Base-by-base conservation (phyloP, 2,329 filamentous ascomycete genomes). In the Cryphonectria carpinicola region DNA sequence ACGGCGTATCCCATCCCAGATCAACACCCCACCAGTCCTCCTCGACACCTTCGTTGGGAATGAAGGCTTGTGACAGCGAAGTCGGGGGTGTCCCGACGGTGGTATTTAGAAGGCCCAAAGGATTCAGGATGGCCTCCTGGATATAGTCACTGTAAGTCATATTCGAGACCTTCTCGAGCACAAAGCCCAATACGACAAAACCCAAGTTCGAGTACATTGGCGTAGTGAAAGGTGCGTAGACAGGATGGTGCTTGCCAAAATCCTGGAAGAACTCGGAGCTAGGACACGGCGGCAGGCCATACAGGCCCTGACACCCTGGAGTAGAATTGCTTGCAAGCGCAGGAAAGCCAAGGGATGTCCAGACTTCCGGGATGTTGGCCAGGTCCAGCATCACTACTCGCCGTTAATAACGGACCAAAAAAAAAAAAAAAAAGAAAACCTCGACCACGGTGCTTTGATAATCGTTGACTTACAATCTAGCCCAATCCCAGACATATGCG, bases 201-300 rank as follows among this genome's bases (percentile, higher is more conserved):
- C 80, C 84, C 3, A 82, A 77, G 73, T 88, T 87, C 39, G 85
- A 84, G 75, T 88, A 88, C 3, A 81, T 78, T 0, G 86, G 84
- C 3, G 78, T 82, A 0, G 81, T 79, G 73, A 82, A 84, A 0
- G 85, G 81, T 0, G 77, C 74, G 66, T 83, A 85, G 1, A 81
- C 77, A 0, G 85, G 84, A 7, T 79, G 76, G 6, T 76, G 76
- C 64, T 74, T 74, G 28, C 73, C 75, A 22, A 79, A 77, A n/a
- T 76, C 77, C 11, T 76, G 66, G 46, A 77, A 74, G 46, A 80
- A 73, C 14, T 77, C 76, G 77, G 73, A 68, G 66, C 72, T 4
- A 73, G 78, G 78, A 35, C 82, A 80, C 1, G 78, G 74, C 0
- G 73, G 74, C 0, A 80, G 79, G 0, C 77, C 79, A 2, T 77